Evolutionary conservation across 805 yeast species (phyloP), one percentile per base, ranked within the genome.

Genomic region (Barnettozyma pratensis): DNA sequence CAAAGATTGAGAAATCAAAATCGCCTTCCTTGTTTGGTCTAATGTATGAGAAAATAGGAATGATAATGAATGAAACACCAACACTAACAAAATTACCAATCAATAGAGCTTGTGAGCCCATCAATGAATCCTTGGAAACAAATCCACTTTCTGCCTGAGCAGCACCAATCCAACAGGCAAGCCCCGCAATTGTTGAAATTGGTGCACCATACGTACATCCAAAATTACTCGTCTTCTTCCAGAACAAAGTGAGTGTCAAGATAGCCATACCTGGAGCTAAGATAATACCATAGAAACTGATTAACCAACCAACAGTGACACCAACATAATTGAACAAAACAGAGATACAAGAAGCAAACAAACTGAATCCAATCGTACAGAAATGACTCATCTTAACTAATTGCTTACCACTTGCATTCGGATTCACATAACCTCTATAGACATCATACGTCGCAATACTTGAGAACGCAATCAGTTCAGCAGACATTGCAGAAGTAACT

Each of bases 401-500:
- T 47, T 68, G 64, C 25, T 57, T 54, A 25, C 95, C 90, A 6
- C 76, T 63, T 7, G 96, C 96, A 28, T 72, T 69, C 36, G 94
- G 92, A 59, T 85, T 79, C 57, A 88, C 68, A 67, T 89, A 88
- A 27, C 81, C 76, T 66, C 86, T 78, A 77, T 83, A 89, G 50
- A 88, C 72, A 67, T 89, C 96, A 57, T 86, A 88, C 39, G 95
- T 85, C 70, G 80, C 76, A 46, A 89, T 78, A 3, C 95, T 81
- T 3, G 94, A 83, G 30, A 41, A 41, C 4, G 96, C 85, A 62
- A 89, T 85, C 58, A 87, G 75, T 66, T 88, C 96, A 29, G 96
- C 89, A 26, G 94, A 85, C 74, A 86, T 77, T 29, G 96, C 95
- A 41, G 91, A 83, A 0, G 96, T 88, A 14, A 84, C 91, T 31